Conservation (phyloP, 1,139 yeast genomes). For the Scheffersomyces parashehatae region DNA sequence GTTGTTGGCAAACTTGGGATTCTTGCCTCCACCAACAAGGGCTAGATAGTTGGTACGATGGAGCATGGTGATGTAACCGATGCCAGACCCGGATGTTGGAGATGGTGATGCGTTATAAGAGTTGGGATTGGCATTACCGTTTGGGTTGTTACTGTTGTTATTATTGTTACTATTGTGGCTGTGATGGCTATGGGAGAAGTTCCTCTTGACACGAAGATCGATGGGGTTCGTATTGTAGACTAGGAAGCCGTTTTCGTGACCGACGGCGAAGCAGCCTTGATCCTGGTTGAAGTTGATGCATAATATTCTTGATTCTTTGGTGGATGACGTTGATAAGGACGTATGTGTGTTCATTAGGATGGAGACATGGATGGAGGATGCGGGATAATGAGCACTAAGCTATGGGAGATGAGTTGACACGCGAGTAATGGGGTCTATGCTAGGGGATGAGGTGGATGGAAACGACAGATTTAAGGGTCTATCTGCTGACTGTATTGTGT, state of each 20-base stretch:
- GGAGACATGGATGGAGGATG: background rate
- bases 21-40: conserved; percentile 82
- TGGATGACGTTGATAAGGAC: conserved; percentile 20
- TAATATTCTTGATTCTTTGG: conserved; percentile 44
- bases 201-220: conserved; percentile 73
- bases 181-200: conserved; percentile 28
- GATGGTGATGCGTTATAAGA: conserved; percentile 12
- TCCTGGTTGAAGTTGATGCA: conserved; percentile 82
- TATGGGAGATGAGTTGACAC: too few relatives aligned
- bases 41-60: conserved; percentile 89
- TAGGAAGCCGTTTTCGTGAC: conserved; percentile 77
- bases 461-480: too few relatives aligned
- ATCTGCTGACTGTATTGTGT: too few relatives aligned
- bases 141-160: conserved; percentile 9
- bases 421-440: too few relatives aligned
- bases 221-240: conserved; percentile 90
- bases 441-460: too few relatives aligned
- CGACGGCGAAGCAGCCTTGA: conserved; percentile 84
- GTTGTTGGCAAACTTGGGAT: conserved; percentile 75
- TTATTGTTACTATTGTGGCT: conserved; percentile 7
- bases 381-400: background rate
- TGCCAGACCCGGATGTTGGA: conserved; percentile 49
- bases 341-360: conserved; percentile 41
- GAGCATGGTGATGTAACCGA: conserved; percentile 78
- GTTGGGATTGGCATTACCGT: conserved; percentile 11